Evolutionary conservation across 129 eudicot genomes (phyloP), one percentile per base, ranked within the genome.

Genomic region (Scalesia atractyloides): DNA sequence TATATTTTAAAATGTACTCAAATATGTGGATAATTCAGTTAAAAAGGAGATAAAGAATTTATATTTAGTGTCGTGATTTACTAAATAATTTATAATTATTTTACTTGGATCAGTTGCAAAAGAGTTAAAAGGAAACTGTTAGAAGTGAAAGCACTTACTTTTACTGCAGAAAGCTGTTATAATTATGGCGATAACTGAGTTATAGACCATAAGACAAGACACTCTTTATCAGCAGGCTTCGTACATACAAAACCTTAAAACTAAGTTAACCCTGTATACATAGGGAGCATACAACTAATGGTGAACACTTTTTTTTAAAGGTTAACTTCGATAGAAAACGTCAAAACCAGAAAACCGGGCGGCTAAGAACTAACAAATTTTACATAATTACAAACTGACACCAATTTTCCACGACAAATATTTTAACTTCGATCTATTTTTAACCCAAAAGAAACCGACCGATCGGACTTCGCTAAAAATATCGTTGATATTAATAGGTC

Each of bases 141-240:
- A n/a, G 70, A 62, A 60, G 75, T 76, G 81, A 76, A 68, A 76
- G 41, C 81, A 76, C 81, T 60, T 60, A 36, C 81, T 76, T 76
- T 76, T 37, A 69, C 74, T 46, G 62, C 52, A 76, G 68, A 76
- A 75, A 76, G 43, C 69, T 76, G 67, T 76, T 44, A 66, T 7
- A 67, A 57, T 68, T 67, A 76, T 30, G 80, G 3, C 19, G 18
- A 30, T 7, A 67, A 67, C 69, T 58, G 30, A 68, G 64, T 65
- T 76, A 76, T 58, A 68, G 70, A 49, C 70, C 26, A 68, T 70
- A 44, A 76, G 70, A 76, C 70, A 76, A 59, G 75, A 68, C 70
- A 59, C 61, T 10, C 64, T 76, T 76, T 59, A 68, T 67, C 69
- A 76, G 15, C 63, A 60, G 46, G 69, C 18, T 59, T 59, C 18